These are phyloP conservation scores for Russula ochroleuca DNA, from an alignment of 768 basidiomycete genomes.

Conservation along the genomic window DNA sequence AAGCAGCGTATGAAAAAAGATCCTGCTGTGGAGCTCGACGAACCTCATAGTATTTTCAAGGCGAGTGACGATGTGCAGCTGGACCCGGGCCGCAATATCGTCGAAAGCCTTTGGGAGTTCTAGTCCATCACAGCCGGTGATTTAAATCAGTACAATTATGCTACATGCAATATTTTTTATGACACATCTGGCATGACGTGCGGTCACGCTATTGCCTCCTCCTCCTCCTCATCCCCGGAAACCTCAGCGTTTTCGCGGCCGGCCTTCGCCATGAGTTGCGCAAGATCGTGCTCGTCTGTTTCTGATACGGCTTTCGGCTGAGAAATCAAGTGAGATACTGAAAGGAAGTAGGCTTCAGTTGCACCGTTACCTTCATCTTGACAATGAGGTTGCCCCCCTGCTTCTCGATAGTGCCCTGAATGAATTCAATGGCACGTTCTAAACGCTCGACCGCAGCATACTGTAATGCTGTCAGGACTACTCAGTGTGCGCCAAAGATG, in stretches of 20 bases:
- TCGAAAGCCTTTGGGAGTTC: conserved; percentile 37
- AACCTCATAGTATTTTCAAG: conserved; percentile 26
- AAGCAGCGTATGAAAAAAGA: conserved; percentile 78
- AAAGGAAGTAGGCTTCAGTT: background rate
- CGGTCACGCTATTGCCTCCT: conserved; percentile 31
- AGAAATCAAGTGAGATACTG: background rate
- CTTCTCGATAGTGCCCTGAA: conserved; percentile 77
- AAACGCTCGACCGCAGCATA: conserved; percentile 88
- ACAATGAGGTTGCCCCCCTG: conserved; percentile 83
- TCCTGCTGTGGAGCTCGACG: conserved; percentile 45
- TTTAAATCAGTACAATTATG: conserved; percentile 13
- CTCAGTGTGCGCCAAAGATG: background rate
- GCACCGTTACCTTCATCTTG: conserved; percentile 85
- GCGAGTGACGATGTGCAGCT: conserved; percentile 29
- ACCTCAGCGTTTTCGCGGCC: conserved; percentile 94
- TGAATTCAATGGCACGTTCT: conserved; percentile 89
- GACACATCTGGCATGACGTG: background rate
- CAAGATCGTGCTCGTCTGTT: conserved; percentile 95
- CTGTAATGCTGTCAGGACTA: conserved; percentile 36
- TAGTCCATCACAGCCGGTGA: background rate
- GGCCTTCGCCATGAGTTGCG: conserved; percentile 93
- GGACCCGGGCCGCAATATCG: conserved; percentile 35
- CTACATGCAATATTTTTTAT: conserved; percentile 12
- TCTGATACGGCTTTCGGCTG: conserved; percentile 98
- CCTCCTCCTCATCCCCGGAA: conserved; percentile 89